Evolutionary conservation across 805 yeast genomes (phyloP).

Genomic region (Wickerhamomyces strasburgensis): DNA sequence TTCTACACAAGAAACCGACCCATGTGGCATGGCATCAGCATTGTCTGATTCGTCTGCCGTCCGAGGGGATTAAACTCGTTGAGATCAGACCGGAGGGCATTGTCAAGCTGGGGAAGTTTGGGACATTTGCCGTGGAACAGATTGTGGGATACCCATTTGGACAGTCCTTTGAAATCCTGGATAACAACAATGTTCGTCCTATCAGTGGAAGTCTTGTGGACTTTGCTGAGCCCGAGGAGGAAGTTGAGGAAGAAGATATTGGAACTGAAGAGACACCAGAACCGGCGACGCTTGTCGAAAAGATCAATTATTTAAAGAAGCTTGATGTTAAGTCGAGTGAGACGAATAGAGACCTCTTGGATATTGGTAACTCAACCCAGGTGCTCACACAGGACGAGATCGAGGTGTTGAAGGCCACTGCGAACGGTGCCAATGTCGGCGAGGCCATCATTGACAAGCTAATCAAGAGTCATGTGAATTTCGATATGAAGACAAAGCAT

Average conservation of each 20-base stretch:
- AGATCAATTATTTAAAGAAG: conserved; percentile 26
- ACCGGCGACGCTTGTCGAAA: conserved; percentile 23
- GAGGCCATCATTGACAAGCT: conserved; percentile 76
- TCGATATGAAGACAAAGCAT: conserved; percentile 80
- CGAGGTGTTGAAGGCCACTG: conserved; percentile 70
- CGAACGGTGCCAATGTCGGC: conserved; percentile 56
- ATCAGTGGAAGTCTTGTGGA: conserved; percentile 34
- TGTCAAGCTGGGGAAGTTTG: conserved; percentile 86
- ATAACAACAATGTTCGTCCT: conserved; percentile 47
- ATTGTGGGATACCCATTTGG: conserved; percentile 83
- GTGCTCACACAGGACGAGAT: conserved; percentile 74
- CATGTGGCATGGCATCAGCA: conserved; percentile 24
- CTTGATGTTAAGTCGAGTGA: conserved; percentile 42
- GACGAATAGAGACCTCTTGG: conserved; percentile 58
- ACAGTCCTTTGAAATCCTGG: conserved; percentile 79
- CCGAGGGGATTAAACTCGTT: conserved; percentile 72
- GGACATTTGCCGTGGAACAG: conserved; percentile 69
- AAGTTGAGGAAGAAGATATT: conserved; percentile 13
- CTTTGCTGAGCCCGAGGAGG: conserved; percentile 26
- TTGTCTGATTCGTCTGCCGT: conserved; percentile 72
- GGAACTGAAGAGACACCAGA: conserved; percentile 32
- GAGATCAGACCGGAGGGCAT: conserved; percentile 55
- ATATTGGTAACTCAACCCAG: conserved; percentile 69
- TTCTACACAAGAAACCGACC: conserved; percentile 10
- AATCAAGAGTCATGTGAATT: conserved; percentile 78